Base-by-base conservation (phyloP, 116 monocot genomes). In the Posidonia oceanica region DNA sequence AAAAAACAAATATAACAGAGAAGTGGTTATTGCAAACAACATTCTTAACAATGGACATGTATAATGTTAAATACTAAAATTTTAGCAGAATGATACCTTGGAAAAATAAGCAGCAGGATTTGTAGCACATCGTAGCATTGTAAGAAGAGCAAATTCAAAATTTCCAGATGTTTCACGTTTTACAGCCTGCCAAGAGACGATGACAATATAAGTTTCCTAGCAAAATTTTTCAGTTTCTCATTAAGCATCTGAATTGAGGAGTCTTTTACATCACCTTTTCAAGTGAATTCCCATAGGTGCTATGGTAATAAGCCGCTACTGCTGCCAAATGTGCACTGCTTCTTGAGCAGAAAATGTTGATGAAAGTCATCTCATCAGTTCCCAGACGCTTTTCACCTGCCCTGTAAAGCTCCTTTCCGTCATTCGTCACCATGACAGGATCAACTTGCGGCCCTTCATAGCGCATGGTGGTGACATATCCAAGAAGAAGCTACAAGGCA, bases 371-470 rank as follows among this genome's bases (percentile, higher is more conserved):
- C 70, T 94, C 89, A 67, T 94, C 94, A 21, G 94, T 93, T 61
- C 93, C 94, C 11, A 94, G 23, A 66, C 78, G 82, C 73, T 80
- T 93, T 79, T 93, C 93, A 17, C 93, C 93, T 67, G 87, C 89
- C 76, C 79, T 89, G 68, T 81, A 89, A 6, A 94, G 84, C 40
- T 81, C 89, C 59, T 76, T 87, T 67, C 81, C 83, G 77, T 89
- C 89, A 58, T 74, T 81, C 21, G 77, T 75, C 36, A 72, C 83
- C 69, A 89, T 78, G 2, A 16, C 14, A 40, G 64, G 81, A 83
- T 94, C 89, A 69, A 80, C 63, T 56, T 82, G 80, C 10, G 86
- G 89, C 4, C 94, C 80, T 67, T 83, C 83, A 57, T 83, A 77
- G 4, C 80, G 80, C 52, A 58, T 42, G 36, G 37, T 70, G 51